These are phyloP conservation scores for Irpex lacteus DNA, from an alignment of 1,284 basidiomycete species.

Conservation along the genomic window DNA sequence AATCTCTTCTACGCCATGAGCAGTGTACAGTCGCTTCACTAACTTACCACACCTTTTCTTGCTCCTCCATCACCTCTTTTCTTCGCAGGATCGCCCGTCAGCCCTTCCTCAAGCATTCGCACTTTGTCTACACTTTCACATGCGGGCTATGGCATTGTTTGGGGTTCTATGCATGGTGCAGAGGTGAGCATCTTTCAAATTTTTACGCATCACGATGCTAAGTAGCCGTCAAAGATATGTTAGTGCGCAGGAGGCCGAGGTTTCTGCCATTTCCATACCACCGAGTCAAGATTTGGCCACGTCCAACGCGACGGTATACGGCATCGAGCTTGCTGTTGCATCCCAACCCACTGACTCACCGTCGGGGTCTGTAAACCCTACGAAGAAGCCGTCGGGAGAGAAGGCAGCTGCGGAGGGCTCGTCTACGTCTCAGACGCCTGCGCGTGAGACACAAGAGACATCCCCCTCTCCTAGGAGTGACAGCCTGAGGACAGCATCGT, in stretches of 20 bases:
- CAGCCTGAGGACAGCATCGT: background rate
- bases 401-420: background rate
- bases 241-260: background rate
- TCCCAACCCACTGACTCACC: background rate
- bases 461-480: background rate
- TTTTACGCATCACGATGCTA: background rate
- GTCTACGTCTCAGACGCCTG: background rate
- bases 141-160: constrained; percentile 9
- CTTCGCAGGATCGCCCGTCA: background rate
- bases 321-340: background rate
- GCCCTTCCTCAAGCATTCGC: background rate
- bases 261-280: background rate
- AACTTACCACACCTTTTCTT: background rate
- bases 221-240: constrained; percentile 1
- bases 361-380: background rate
- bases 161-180: constrained; percentile 3
- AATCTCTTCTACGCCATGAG: background rate
- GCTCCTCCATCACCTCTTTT: background rate
- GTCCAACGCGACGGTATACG: background rate
- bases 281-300: background rate
- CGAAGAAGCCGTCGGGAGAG: background rate
- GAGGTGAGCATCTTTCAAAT: background rate
- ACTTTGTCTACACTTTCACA: background rate
- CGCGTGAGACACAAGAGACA: background rate
- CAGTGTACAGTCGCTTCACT: background rate